Conservation (phyloP, 805 yeast species). For the Isabelozyma rhagii region DNA sequence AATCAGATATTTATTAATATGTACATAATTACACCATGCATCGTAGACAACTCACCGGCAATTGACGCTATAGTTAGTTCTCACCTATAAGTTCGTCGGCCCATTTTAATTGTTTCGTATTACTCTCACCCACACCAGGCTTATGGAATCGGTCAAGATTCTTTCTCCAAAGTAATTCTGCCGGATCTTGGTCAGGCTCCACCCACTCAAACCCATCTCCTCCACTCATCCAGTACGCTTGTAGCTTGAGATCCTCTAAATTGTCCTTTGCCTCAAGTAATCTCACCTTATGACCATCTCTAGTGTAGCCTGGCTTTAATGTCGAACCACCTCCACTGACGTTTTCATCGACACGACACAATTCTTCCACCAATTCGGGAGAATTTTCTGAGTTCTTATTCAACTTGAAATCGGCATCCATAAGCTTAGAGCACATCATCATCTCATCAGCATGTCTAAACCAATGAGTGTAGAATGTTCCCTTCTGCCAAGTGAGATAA, state of each 20-base stretch:
- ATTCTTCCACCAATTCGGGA: conserved; percentile 32
- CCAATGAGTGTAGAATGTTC: conserved; percentile 64
- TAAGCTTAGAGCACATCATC: conserved; percentile 59
- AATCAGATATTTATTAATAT: not conserved
- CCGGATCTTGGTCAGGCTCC: conserved; percentile 90
- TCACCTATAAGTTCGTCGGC: conserved; percentile 35
- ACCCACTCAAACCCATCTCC: conserved; percentile 89
- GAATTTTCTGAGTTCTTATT: conserved; percentile 37
- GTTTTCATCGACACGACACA: conserved; percentile 32
- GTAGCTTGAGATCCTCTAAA: conserved; percentile 62
- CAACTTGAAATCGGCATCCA: conserved; percentile 60
- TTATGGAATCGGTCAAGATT: conserved; percentile 22
- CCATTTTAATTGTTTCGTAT: conserved; percentile 29
- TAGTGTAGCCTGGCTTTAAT: conserved; percentile 30
- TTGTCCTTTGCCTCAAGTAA: conserved; percentile 46
- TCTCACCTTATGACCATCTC: conserved; percentile 38
- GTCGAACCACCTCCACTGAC: conserved; percentile 18
- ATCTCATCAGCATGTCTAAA: conserved; percentile 65
- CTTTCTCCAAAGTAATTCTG: conserved; percentile 48
- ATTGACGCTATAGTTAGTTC: not conserved
- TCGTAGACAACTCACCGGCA: not conserved
- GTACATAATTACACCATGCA: not conserved
- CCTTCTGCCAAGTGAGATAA: conserved; percentile 58
- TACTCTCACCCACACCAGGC: conserved; percentile 15
- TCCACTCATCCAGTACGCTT: conserved; percentile 84